Percentiles rank a stretch among this genome's conserved stretches.
These are phyloP conservation scores for Viola odorata DNA, from an alignment of 345 rosid species.

Conservation along the genomic window DNA sequence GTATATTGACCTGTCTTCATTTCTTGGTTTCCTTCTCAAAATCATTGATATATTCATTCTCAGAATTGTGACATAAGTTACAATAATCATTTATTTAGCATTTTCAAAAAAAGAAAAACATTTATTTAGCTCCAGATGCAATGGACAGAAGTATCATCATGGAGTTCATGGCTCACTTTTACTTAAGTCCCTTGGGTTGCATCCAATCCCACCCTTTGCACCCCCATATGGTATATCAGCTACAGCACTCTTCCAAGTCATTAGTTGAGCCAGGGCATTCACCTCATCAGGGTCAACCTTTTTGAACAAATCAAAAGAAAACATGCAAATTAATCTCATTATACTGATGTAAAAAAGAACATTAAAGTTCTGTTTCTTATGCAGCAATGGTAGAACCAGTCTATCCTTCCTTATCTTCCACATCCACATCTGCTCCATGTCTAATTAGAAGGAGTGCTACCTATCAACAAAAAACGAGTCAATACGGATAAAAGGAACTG, in stretches of 20 bases:
- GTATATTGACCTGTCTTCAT: too few species aligned
- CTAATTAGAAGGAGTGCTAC: constrained; percentile 73
- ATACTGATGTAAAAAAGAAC: constrained; percentile 3
- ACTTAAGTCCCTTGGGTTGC: constrained; percentile 17
- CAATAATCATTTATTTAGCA: too few species aligned
- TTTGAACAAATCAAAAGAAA: background rate
- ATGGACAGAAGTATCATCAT: too few species aligned
- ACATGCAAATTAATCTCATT: too few species aligned
- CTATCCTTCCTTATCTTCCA: constrained; percentile 91
- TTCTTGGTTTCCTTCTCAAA: too few species aligned
- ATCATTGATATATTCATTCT: too few species aligned
- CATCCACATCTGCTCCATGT: constrained; percentile 87
- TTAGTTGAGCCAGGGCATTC: constrained; percentile 20
- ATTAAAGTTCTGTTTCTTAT: too few species aligned
- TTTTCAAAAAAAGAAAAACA: too few species aligned
- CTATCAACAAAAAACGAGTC: constrained; percentile 28
- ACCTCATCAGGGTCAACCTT: constrained; percentile 22
- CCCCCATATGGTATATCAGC: constrained; percentile 20
- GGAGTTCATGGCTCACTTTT: constrained; percentile 11
- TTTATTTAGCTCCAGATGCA: too few species aligned
- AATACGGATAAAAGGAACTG: background rate
- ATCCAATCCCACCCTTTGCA: constrained; percentile 18
- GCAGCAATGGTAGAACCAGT: constrained; percentile 26
- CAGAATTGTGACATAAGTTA: too few species aligned
- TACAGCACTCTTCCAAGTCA: constrained; percentile 21